Evolutionary conservation across 2,329 filamentous ascomycete species (phyloP), one percentile per base, ranked within the genome.

Genomic region (Alternaria hordeiaustralica): DNA sequence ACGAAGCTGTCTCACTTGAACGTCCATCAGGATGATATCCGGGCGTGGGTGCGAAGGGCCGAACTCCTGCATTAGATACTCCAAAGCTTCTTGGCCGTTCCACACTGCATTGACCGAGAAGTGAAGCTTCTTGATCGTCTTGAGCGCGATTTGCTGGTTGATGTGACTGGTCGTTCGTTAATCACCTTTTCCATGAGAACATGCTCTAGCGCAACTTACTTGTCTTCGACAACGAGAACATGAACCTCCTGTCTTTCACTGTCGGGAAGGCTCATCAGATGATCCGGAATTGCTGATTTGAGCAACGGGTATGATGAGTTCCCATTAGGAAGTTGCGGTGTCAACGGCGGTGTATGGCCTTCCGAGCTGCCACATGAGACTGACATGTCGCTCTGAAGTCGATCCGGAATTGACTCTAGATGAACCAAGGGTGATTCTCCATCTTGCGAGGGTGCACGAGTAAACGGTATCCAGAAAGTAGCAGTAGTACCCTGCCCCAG

Each of bases 161-260:
- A 91, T 90, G 68, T 76, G 79, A 77, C 81, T 74, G 56, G 33
- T 58, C 33, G 51, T 26, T 18, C 25, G 45, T 64, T 66, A 58
- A 58, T 21, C 49, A 69, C 58, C 8, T 36, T 11, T 58, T 23
- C 15, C 10, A 23, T 23, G 13, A 10, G 11, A 18, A 6, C 18
- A 20, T 15, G 50, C 6, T 36, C 12, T 23, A 25, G 13, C 20
- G 25, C 15, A 11, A 84, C 87, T 83, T 82, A 89, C 87, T 94
- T 94, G 75, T 95, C 92, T 79, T 95, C 92, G 2, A 94, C 92
- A 1, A 96, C 88, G 20, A 95, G 80, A n/a, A 95, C 84, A 51
- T 92, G 87, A 6, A 90, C 84, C 41, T 87, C 86, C 58, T 86
- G 83, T 58, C 92, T 85, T 58, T 92, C 89, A 3, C 83, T 78